Evolutionary conservation across 352 stramenopile genomes (phyloP).

Genomic region (Pythium insidiosum): DNA sequence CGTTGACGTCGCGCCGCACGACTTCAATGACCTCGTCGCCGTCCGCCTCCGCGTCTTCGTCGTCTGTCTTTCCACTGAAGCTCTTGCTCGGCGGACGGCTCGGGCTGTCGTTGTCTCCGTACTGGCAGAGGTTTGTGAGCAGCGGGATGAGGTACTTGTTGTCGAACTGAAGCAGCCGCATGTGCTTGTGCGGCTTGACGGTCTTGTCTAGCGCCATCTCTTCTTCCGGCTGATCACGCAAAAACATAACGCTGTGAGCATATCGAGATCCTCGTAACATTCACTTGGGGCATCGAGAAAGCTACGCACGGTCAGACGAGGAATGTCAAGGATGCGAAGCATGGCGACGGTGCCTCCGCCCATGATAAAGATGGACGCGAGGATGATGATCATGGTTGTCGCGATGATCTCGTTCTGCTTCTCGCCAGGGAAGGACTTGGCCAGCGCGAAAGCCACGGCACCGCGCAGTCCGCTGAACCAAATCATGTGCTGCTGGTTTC

Average conservation of each 20-base stretch:
- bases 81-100: conserved; percentile 27
- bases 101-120: conserved; percentile 30
- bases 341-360: conserved; percentile 85
- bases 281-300: conserved; percentile 4
- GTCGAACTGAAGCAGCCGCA: conserved; percentile 76
- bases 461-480: conserved; percentile 92
- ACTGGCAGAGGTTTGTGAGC: conserved; percentile 66
- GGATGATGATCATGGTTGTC: conserved; percentile 89
- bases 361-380: conserved; percentile 90
- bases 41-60: conserved; percentile 23
- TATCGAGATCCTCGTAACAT: conserved; percentile 2
- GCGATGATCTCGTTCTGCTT: conserved; percentile 82
- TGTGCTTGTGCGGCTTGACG: conserved; percentile 77
- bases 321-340: conserved; percentile 83
- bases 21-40: conserved; percentile 70
- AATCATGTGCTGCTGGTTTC: conserved; percentile 92
- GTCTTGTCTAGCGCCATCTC: conserved; percentile 66
- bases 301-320: conserved; percentile 54
- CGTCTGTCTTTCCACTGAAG: conserved; percentile 26
- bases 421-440: conserved; percentile 85
- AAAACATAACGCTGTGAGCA: too few relatives aligned
- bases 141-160: conserved; percentile 83
- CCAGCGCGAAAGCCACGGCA: conserved; percentile 89
- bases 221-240: conserved; percentile 42
- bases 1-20: conserved; percentile 50